A percentile compares a stretch with the other conserved stretches of the same genome.
phyloP scores from a whole-genome alignment of 305 asterid genomes.

The Fraxinus velutina region DNA sequence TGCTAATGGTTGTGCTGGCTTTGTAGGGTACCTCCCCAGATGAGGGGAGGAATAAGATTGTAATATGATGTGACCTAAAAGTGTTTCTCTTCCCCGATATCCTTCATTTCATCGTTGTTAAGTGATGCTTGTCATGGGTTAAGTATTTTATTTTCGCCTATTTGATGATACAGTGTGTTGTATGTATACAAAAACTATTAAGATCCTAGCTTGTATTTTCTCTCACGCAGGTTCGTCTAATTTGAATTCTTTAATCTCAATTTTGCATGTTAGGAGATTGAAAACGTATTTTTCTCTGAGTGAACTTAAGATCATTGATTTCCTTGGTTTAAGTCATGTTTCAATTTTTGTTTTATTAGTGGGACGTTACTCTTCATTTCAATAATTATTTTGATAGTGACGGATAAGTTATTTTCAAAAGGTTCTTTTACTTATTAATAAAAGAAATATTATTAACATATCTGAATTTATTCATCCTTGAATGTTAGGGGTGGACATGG shows the following conservation, averaged over 20 bases:
- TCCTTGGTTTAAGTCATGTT: neutral
- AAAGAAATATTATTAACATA: neutral
- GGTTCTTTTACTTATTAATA: neutral
- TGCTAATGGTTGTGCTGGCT: conserved; percentile 1
- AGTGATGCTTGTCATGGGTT: neutral
- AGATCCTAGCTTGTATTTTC: neutral
- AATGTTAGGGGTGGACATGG: neutral
- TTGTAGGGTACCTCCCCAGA: neutral
- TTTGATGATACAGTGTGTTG: neutral
- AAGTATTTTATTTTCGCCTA: neutral
- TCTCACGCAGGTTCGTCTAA: neutral
- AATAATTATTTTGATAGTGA: neutral
- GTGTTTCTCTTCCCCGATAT: neutral
- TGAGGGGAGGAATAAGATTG: neutral
- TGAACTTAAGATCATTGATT: neutral
- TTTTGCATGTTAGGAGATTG: neutral
- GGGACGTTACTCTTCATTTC: neutral
- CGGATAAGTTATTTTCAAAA: neutral
- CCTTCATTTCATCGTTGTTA: neutral
- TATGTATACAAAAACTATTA: neutral
- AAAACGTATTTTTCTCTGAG: neutral
- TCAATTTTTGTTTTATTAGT: neutral
- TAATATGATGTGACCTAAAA: neutral
- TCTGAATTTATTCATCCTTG: neutral
- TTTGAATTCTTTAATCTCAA: neutral